Base-by-base conservation (phyloP, 108 stramenopile genomes). In the Pseudonitzschia pungens region DNA sequence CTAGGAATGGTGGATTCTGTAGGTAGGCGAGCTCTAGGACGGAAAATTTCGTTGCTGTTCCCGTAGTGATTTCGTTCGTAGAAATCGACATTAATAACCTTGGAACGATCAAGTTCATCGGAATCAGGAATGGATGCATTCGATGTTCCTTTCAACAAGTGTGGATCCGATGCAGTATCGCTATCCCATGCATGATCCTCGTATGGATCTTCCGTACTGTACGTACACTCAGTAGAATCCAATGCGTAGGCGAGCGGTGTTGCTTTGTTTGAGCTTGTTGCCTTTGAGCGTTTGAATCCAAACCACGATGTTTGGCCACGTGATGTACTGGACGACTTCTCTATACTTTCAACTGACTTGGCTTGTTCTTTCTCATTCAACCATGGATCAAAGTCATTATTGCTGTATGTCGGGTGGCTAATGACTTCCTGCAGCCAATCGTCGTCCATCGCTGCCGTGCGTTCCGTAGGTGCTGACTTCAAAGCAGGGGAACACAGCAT, bases 361-460 rank as follows among this genome's bases (percentile, higher is more conserved):
- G 18, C n/a, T 28, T 60, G 45, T 14, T 20, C 28, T 2, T 58
- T 65, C 50, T 31, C 53, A 50, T 27, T 44, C 44, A 44, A 45
- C 45, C 66, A 67, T 20, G 66, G 26, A 5, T 50, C 51, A 56
- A 76, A 36, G 48, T 41, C 48, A 28, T 56, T 22, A 51, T 11
- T 14, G 29, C 16, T 21, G 62, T 45, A 1, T 15, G 43, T 69
- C 58, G 67, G 29, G 14, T 62, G 22, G 21, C 69, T 70, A 24
- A 78, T 48, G 36, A 78, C 71, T 65, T 78, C 77, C 43, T 43
- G 71, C 66, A 78, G 31, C 77, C 77, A 78, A 50, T 72, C 77
- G 27, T 77, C 76, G n/a, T 78, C 77, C 8, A 31, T 53, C 14
- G 70, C 42, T 24, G 71, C 53, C 22, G 71, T 72, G 24, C 28